Conservation (phyloP, 148 eudicot genomes). For the Rhododendron ferrugineum region DNA sequence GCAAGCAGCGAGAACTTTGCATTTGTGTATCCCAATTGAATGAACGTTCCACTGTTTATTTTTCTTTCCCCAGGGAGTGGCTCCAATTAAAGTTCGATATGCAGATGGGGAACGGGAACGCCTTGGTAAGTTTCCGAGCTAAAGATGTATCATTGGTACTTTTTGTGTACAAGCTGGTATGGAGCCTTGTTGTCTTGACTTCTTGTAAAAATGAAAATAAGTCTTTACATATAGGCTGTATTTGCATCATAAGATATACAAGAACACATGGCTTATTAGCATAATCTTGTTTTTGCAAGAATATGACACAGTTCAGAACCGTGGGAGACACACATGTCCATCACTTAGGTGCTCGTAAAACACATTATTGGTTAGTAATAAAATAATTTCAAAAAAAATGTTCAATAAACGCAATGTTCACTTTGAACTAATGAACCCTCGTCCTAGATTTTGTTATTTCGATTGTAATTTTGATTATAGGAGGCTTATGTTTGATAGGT, state of each 20-base stretch:
- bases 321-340: background rate
- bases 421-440: background rate
- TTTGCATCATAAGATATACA: background rate
- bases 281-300: background rate
- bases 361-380: background rate
- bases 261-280: background rate
- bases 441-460: background rate
- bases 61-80: slow-evolving; percentile 29
- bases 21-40: background rate
- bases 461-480: background rate
- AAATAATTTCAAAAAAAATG: background rate
- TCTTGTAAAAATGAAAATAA: background rate
- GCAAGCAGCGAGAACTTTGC: background rate
- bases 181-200: background rate
- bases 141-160: background rate
- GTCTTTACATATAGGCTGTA: background rate
- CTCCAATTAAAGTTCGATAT: slow-evolving; percentile 66
- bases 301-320: background rate
- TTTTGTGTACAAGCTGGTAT: background rate
- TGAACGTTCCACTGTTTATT: background rate
- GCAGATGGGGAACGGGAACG: slow-evolving; percentile 79
- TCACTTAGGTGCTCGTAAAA: background rate
- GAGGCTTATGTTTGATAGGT: background rate
- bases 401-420: background rate
- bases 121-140: slow-evolving; percentile 36